Percentiles rank a stretch among this genome's conserved stretches.
Conservation (phyloP, 225 moss, liverwort and hornwort genomes). For the Physcomitrium patens region DNA sequence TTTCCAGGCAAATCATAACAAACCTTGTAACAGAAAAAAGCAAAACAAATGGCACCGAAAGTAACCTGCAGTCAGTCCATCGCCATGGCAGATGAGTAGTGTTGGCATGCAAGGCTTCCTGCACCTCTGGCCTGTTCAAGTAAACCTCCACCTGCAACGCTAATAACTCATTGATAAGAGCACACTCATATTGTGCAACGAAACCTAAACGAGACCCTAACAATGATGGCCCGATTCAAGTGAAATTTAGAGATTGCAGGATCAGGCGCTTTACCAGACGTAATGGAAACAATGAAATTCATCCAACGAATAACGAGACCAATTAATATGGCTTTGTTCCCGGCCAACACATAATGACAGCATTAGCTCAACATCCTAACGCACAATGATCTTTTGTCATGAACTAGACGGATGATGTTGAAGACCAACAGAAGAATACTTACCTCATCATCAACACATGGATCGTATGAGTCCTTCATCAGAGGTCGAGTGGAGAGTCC, state of each 20-base stretch:
- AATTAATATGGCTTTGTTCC: too few species aligned
- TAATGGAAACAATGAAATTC: too few species aligned
- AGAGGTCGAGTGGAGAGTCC: constrained; percentile 76
- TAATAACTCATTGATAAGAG: background rate
- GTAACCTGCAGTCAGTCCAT: constrained; percentile 87
- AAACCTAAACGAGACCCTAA: background rate
- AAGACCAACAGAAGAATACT: background rate
- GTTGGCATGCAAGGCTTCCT: constrained; percentile 83
- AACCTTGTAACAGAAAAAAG: background rate
- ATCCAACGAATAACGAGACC: too few species aligned
- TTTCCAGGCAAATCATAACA: background rate
- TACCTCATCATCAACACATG: constrained; percentile 94
- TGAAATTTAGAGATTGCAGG: background rate
- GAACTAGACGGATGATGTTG: background rate
- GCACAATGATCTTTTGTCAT: background rate
- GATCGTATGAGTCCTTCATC: constrained; percentile 73
- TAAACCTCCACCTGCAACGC: constrained; percentile 76
- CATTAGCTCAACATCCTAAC: too few species aligned
- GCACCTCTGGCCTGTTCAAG: constrained; percentile 83
- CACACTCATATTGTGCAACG: background rate
- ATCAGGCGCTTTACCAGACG: background rate
- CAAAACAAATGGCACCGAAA: background rate
- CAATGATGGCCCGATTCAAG: background rate
- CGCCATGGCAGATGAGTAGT: constrained; percentile 63
- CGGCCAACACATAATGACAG: too few species aligned